Evolutionary conservation across 2,329 filamentous ascomycete species (phyloP).

Genomic region (Fusarium paranaense): DNA sequence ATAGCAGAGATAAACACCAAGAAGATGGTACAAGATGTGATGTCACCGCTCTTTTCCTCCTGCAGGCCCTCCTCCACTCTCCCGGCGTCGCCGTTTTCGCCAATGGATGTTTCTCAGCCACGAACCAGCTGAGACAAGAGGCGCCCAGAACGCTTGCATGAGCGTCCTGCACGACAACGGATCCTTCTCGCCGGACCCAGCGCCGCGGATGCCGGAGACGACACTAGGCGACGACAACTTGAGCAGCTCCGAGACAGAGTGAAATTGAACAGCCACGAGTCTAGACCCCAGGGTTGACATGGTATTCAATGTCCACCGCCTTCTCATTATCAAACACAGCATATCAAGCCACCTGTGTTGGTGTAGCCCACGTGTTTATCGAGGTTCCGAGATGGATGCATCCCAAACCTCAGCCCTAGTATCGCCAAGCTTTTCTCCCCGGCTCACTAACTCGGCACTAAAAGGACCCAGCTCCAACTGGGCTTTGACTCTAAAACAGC

Average conservation of each 20-base stretch:
- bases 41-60: constrained; percentile 18
- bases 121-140: constrained; percentile 8
- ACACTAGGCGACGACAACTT: neutral
- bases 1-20: neutral
- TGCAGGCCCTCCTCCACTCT: neutral
- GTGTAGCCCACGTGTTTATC: neutral
- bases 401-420: constrained; percentile 30
- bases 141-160: constrained; percentile 2
- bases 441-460: constrained; percentile 28
- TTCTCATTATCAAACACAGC: neutral
- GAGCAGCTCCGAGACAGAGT: constrained; percentile 3
- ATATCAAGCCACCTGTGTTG: neutral
- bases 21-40: neutral
- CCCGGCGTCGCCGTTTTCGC: neutral
- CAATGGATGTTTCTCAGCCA: neutral
- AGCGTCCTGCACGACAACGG: constrained; percentile 2
- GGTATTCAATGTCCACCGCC: neutral
- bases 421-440: constrained; percentile 40
- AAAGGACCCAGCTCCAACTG: constrained; percentile 12
- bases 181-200: neutral
- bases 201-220: neutral
- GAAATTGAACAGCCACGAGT: constrained; percentile 13
- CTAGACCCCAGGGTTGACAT: constrained; percentile 12
- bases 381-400: constrained; percentile 20
- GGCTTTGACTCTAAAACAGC: constrained; percentile 20